Conservation (phyloP, 306 rosid species). For the Vicia faba region DNA sequence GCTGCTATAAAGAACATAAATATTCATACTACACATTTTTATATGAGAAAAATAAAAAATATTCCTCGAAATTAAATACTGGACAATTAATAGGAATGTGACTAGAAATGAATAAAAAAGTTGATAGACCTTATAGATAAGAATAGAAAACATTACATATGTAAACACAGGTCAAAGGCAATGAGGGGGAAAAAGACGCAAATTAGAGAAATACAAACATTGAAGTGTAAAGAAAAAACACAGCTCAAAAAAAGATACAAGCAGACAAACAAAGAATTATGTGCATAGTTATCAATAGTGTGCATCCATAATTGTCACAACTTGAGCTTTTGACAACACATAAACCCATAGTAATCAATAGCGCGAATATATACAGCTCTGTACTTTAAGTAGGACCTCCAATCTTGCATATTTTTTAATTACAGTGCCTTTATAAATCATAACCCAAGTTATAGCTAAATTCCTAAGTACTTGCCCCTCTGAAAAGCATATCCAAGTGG, state of each 20-base stretch:
- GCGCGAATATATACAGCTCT: neutral
- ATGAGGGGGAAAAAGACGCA: neutral
- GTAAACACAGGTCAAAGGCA: neutral
- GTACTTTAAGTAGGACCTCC: neutral
- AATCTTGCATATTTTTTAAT: neutral
- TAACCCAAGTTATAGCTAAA: constrained; percentile 10
- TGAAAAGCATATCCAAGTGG: neutral
- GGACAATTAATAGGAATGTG: constrained; percentile 3
- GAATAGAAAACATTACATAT: neutral
- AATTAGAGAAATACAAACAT: constrained; percentile 2
- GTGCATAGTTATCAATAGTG: neutral
- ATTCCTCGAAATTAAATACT: neutral
- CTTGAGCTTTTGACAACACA: neutral
- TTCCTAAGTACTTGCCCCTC: neutral
- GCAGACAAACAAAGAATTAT: neutral
- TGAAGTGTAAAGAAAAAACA: neutral
- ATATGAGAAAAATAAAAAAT: neutral
- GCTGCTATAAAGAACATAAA: neutral
- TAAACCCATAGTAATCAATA: constrained; percentile 1
- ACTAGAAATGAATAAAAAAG: neutral
- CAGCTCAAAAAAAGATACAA: neutral
- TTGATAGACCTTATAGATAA: neutral
- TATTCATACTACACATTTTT: neutral
- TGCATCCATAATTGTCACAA: neutral
- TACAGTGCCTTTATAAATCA: neutral